Conservation (phyloP, 495 filamentous ascomycete genomes). For the Penicilliopsis zonata region DNA sequence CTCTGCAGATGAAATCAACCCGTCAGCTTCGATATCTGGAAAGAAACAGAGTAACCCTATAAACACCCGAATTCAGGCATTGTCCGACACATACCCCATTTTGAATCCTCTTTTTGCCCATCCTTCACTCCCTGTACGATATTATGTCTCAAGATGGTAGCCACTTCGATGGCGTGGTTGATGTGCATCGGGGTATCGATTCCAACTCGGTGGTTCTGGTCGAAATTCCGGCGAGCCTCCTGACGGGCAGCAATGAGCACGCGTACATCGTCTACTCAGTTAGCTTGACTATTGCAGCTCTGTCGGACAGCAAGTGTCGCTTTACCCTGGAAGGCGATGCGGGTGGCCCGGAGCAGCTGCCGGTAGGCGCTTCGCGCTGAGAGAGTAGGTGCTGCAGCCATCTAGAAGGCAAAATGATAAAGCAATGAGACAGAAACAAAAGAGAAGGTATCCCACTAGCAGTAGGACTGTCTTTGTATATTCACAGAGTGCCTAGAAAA, state of each 20-base stretch:
- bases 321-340: conserved; percentile 73
- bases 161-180: conserved; percentile 71
- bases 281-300: conserved; percentile 1
- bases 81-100: conserved; percentile 47
- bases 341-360: conserved; percentile 67
- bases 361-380: conserved; percentile 75
- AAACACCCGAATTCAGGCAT: conserved; percentile 4
- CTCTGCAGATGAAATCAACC: too few species aligned
- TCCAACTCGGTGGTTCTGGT: conserved; percentile 43
- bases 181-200: conserved; percentile 44
- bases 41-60: too few species aligned
- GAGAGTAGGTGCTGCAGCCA: conserved; percentile 13
- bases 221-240: conserved; percentile 61
- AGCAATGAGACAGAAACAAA: not conserved
- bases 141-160: conserved; percentile 68
- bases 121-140: conserved; percentile 69
- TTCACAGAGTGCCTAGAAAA: too few species aligned
- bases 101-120: conserved; percentile 37
- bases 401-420: conserved; percentile 2
- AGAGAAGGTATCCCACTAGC: conserved; percentile 5
- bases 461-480: too few species aligned
- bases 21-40: too few species aligned
- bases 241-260: conserved; percentile 57
- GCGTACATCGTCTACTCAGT: conserved; percentile 47
- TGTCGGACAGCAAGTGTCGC: not conserved